Conservation (phyloP, 2,329 filamentous ascomycete species). For the Beauveria sp. region DNA sequence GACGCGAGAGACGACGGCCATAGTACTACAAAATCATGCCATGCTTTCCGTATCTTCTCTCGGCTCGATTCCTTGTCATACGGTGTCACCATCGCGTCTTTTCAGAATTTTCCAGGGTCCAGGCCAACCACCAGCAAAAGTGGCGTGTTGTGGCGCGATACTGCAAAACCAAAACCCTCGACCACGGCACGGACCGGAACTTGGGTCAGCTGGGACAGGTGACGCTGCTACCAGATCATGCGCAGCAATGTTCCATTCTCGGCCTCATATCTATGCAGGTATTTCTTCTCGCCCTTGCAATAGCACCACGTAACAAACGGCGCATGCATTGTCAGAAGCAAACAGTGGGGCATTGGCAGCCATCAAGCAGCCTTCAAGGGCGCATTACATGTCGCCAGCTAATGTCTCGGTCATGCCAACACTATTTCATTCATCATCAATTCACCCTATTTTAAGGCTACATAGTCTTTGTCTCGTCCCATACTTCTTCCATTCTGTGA, state of each 20-base stretch:
- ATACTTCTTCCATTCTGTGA: neutral
- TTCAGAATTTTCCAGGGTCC: neutral
- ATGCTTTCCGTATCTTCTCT: neutral
- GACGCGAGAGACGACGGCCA: neutral
- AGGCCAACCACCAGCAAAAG: neutral
- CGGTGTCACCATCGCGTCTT: neutral
- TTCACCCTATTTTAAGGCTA: slow-evolving; percentile 8
- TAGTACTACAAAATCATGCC: neutral
- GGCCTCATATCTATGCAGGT: neutral
- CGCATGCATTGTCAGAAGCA: neutral
- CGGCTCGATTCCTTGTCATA: neutral
- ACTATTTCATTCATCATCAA: neutral
- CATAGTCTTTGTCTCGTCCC: neutral
- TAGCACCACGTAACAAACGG: neutral
- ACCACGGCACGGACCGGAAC: neutral
- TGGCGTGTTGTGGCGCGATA: neutral
- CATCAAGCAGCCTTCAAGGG: neutral
- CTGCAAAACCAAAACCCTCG: neutral
- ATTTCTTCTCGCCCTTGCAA: neutral
- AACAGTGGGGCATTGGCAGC: neutral
- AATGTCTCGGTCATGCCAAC: neutral
- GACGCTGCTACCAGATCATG: neutral
- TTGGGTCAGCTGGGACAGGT: neutral
- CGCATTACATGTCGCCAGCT: neutral
- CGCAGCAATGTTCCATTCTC: neutral